Base-by-base conservation (phyloP, 441 rosid species). In the Gossypium lobatum region DNA sequence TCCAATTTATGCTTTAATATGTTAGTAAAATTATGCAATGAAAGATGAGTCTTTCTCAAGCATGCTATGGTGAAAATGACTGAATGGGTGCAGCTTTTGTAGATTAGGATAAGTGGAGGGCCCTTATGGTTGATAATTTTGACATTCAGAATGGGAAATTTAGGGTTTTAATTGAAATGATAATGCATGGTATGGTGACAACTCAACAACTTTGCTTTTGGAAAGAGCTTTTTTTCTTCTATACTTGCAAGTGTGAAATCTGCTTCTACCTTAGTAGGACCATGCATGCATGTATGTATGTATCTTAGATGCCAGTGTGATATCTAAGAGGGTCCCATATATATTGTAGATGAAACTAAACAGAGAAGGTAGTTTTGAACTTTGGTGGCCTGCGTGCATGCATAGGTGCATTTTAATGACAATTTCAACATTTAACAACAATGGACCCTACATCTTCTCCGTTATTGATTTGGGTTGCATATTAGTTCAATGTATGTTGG, bases 141-240 rank as follows among this genome's bases (percentile, higher is more conserved):
- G 6, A 31, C 7, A 42, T 10, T 28, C 59, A 28, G 63, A 25
- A 7, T 73, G 67, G 17, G 57, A 52, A 45, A 3, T 67, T 67
- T 28, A 11, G 48, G 28, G 62, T 59, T 62, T 42, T 39, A 28
- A 55, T 28, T 20, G 63, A 57, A 31, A 65, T 37, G 16, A 55
- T 59, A 54, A 13, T 13, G 39, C 62, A 48, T 73, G 26, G 67
- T 16, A 18, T 20, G 45, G 28, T 26, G 34, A 70, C 77, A 61
- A 48, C 63, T 52, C 65, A 63, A 57, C 71, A 67, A 68, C 70
- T 20, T 18, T 64, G 17, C 39, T 65, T 75, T 68, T 21, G 48
- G 48, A 45, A 71, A 59, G 48, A 21, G 55, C 28, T 42, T 21
- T 55, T 46, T 25, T 45, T 37, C 13, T 13, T 3, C 50, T 34